Evolutionary conservation across 768 basidiomycete genomes (phyloP), one percentile per base, ranked within the genome.

Genomic region (Clitopilus passeckerianus): DNA sequence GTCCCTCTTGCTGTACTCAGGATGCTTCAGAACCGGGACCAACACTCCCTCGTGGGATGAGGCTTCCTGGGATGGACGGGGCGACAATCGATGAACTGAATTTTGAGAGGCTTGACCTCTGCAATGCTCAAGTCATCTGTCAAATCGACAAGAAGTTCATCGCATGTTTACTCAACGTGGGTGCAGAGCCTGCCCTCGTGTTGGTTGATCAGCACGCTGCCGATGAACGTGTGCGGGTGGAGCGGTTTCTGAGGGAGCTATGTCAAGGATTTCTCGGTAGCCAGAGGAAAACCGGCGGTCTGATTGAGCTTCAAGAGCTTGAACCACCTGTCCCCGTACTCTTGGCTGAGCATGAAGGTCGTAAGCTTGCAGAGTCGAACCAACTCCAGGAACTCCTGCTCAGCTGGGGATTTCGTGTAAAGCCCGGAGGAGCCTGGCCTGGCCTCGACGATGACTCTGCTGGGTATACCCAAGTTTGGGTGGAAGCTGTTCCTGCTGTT

Each of bases 141-240:
- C 97, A 99, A 69, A 85, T 98, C 50, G 97, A 98, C 71, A 72
- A 77, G 61, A 99, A 98, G 74, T 98, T 95, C 70, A 83, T 98
- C 63, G 89, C 86, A 27, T 95, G 93, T 70, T 70, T 83, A 23
- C 71, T 90, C 59, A 67, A 73, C 59, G 58, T 54, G 34, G 46
- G 46, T 34, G 46, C 54, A 53, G 63, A 71, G 23, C 64, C 64
- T 53, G 63, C 70, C 27, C 80, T 98, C 30, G 77, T 96, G 33
- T 79, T 98, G 56, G 80, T 99, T 53, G 97, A 99, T 75, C 97
- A 99, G 71, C 97, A 99, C 70, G 97, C 97, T 12, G 96, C 95
- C n/a, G 93, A 97, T 68, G 97, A 99, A 72, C 86, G 97, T 20
- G 77, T 98, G 50, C 86, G 95, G 20, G 92, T 98, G 60, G 97